phyloP scores from a whole-genome alignment of 2,329 filamentous ascomycete species.

The Colletotrichum brevisporum region DNA sequence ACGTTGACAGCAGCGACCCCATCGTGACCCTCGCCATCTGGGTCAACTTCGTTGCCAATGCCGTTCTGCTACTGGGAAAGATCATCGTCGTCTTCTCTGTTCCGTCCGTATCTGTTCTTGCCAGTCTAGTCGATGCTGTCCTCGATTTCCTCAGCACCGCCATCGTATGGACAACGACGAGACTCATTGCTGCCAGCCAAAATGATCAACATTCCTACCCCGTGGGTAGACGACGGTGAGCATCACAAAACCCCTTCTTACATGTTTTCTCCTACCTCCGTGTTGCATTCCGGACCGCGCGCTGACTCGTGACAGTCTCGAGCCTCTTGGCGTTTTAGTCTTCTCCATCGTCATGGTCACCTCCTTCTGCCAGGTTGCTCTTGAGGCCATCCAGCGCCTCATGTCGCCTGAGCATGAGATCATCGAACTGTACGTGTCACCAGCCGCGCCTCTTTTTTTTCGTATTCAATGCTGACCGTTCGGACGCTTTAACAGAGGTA shows the following conservation, averaged over 20 bases:
- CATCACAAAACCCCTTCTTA: conserved; percentile 8
- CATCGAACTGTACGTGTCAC: conserved; percentile 71
- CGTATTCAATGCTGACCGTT: conserved; percentile 11
- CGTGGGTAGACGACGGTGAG: conserved; percentile 76
- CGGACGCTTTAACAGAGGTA: conserved; percentile 56
- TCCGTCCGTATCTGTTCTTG: conserved; percentile 85
- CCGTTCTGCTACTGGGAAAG: conserved; percentile 81
- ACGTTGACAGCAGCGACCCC: conserved; percentile 78
- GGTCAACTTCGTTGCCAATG: conserved; percentile 85
- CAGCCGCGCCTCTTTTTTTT: background rate
- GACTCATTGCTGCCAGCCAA: conserved; percentile 74
- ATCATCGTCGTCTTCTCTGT: conserved; percentile 83
- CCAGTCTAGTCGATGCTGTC: conserved; percentile 83
- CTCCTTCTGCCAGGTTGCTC: conserved; percentile 82
- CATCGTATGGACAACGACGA: conserved; percentile 85
- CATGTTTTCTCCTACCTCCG: background rate
- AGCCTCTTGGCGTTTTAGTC: conserved; percentile 84
- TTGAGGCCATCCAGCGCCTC: conserved; percentile 78
- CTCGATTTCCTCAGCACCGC: conserved; percentile 86
- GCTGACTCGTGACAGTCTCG: conserved; percentile 65
- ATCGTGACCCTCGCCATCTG: conserved; percentile 92
- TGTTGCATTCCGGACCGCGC: conserved; percentile 15
- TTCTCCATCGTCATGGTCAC: conserved; percentile 91
- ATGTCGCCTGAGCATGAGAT: conserved; percentile 73
- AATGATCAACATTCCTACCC: conserved; percentile 84